Evolutionary conservation across 495 filamentous ascomycete genomes (phyloP).

Genomic region (Aspergillus biplanus): DNA sequence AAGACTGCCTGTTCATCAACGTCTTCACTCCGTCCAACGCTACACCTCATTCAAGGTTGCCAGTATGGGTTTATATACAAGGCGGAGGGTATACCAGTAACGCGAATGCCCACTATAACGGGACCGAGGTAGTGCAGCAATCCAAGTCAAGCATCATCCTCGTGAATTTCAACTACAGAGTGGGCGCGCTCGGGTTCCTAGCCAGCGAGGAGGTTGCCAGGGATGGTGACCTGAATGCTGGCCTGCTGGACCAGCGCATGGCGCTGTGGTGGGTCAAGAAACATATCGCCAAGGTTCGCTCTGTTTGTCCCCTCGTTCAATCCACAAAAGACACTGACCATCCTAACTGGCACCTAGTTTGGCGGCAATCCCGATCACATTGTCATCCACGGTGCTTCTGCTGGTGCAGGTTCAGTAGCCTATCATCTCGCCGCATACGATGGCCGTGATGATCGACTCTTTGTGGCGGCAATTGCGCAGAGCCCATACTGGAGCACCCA

Average conservation of each 20-base stretch:
- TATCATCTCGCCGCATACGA: conserved; percentile 66
- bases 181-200: conserved; percentile 72
- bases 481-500: conserved; percentile 65
- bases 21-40: conserved; percentile 66
- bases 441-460: conserved; percentile 54
- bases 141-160: conserved; percentile 59
- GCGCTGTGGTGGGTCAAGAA: conserved; percentile 66
- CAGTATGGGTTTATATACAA: conserved; percentile 73
- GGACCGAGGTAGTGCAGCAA: conserved; percentile 56
- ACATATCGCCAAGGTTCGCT: conserved; percentile 55
- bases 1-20: conserved; percentile 75
- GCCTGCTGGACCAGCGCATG: conserved; percentile 68
- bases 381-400: conserved; percentile 69
- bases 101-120: conserved; percentile 68
- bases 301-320: background rate
- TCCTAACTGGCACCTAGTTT: conserved; percentile 47
- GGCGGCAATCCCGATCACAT: conserved; percentile 75
- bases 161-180: conserved; percentile 76
- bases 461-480: conserved; percentile 64
- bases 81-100: conserved; percentile 69
- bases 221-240: conserved; percentile 58
- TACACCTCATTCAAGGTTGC: conserved; percentile 53
- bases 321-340: background rate
- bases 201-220: conserved; percentile 59
- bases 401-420: conserved; percentile 66